Evolutionary conservation across 1,284 basidiomycete genomes (phyloP).

Genomic region (Hypsizygus ulmarius): DNA sequence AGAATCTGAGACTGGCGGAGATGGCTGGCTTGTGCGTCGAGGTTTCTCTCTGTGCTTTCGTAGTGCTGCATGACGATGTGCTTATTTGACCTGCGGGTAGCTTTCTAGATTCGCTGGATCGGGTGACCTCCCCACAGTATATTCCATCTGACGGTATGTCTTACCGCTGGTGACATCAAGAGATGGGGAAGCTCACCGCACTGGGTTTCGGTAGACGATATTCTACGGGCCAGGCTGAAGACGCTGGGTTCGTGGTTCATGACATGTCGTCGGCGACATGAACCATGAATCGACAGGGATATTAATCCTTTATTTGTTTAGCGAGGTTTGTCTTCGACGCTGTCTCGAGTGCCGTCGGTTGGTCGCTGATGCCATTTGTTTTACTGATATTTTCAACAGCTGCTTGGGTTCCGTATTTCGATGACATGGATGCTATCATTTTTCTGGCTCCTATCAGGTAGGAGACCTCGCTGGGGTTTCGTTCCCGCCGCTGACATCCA

Average conservation of each 20-base stretch:
- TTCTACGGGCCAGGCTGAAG: conserved; percentile 89
- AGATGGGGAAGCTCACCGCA: neutral
- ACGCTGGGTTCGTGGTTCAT: conserved; percentile 60
- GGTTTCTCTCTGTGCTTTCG: conserved; percentile 1
- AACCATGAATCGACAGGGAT: conserved; percentile 1
- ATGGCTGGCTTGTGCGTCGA: conserved; percentile 59
- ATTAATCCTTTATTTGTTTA: too few relatives aligned
- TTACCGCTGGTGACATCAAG: neutral
- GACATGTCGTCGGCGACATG: neutral
- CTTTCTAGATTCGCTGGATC: conserved; percentile 60
- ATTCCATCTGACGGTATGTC: conserved; percentile 71
- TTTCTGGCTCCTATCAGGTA: conserved; percentile 65
- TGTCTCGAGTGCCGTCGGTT: neutral
- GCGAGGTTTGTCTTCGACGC: neutral
- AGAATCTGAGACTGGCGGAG: conserved; percentile 54
- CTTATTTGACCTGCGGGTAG: conserved; percentile 24
- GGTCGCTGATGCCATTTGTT: neutral
- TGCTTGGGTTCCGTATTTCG: conserved; percentile 72
- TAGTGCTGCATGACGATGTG: neutral
- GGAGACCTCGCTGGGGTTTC: conserved; percentile 1
- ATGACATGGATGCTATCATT: conserved; percentile 66
- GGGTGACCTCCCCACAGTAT: conserved; percentile 75
- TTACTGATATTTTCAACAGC: conserved; percentile 33
- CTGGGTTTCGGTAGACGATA: conserved; percentile 60
- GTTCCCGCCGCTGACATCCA: neutral